Conservation (phyloP, 805 yeast species). For the Lipomyces orientalis region DNA sequence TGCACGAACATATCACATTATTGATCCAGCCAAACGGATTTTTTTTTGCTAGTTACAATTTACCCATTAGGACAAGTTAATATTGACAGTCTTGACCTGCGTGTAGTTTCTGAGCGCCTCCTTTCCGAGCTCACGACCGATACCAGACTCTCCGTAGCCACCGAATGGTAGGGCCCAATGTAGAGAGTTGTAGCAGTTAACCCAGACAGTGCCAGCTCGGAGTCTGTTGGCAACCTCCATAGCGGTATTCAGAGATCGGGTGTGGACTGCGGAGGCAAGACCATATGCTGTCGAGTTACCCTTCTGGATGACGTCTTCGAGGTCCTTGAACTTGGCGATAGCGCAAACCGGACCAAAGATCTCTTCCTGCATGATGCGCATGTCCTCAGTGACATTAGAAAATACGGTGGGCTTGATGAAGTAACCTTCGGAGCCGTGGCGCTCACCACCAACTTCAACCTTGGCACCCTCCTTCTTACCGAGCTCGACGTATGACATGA, state of each 20-base stretch:
- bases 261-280: conserved; percentile 89
- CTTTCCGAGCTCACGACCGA: conserved; percentile 81
- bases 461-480: conserved; percentile 88
- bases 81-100: conserved; percentile 76
- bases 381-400: conserved; percentile 75
- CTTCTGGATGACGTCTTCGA: conserved; percentile 75
- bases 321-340: conserved; percentile 76
- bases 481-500: conserved; percentile 72
- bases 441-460: conserved; percentile 81
- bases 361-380: conserved; percentile 83
- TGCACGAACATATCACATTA: not conserved
- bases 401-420: conserved; percentile 76
- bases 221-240: conserved; percentile 74
- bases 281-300: conserved; percentile 89
- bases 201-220: conserved; percentile 90
- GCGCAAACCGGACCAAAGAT: conserved; percentile 95
- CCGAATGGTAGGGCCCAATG: conserved; percentile 76
- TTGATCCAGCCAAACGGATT: not conserved
- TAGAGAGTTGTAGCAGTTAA: conserved; percentile 84
- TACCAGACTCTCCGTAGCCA: conserved; percentile 78
- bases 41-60: not conserved
- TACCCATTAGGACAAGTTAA: conserved; percentile 54
- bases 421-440: conserved; percentile 63
- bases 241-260: conserved; percentile 75
- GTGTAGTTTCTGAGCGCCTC: conserved; percentile 74